These are phyloP conservation scores for Stachybotrys echinatus DNA, from an alignment of 2,329 filamentous ascomycete genomes.

Conservation along the genomic window DNA sequence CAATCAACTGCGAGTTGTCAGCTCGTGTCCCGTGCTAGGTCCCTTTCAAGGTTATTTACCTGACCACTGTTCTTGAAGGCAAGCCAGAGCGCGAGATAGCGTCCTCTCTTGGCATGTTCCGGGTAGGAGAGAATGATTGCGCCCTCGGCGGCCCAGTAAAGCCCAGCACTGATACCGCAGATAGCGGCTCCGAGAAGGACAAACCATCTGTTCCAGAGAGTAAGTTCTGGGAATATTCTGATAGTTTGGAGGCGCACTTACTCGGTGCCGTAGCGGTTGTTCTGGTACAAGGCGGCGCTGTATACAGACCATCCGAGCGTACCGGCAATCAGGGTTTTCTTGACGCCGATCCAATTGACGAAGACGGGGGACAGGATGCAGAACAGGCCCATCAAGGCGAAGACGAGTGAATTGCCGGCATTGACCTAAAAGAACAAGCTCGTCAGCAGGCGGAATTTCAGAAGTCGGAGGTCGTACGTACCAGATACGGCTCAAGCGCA, in stretches of 20 bases:
- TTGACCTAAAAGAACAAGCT: neutral
- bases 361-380: conserved; percentile 26
- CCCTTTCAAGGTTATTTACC: too few species aligned
- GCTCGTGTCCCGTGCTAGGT: too few species aligned
- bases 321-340: conserved; percentile 32
- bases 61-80: conserved; percentile 22
- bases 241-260: neutral
- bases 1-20: conserved; percentile 41
- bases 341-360: conserved; percentile 12
- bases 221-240: too few species aligned
- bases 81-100: neutral
- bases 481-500: conserved; percentile 7
- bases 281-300: conserved; percentile 37
- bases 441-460: too few species aligned
- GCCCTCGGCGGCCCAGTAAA: conserved; percentile 21
- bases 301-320: conserved; percentile 41
- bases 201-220: conserved; percentile 26
- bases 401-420: conserved; percentile 4
- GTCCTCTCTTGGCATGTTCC: conserved; percentile 15
- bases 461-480: neutral
- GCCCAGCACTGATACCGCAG: conserved; percentile 29
- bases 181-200: conserved; percentile 31
- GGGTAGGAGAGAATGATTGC: conserved; percentile 8
- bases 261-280: conserved; percentile 36
- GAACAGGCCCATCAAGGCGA: conserved; percentile 32